phyloP scores from a whole-genome alignment of 768 basidiomycete genomes.

The Chiua virens region DNA sequence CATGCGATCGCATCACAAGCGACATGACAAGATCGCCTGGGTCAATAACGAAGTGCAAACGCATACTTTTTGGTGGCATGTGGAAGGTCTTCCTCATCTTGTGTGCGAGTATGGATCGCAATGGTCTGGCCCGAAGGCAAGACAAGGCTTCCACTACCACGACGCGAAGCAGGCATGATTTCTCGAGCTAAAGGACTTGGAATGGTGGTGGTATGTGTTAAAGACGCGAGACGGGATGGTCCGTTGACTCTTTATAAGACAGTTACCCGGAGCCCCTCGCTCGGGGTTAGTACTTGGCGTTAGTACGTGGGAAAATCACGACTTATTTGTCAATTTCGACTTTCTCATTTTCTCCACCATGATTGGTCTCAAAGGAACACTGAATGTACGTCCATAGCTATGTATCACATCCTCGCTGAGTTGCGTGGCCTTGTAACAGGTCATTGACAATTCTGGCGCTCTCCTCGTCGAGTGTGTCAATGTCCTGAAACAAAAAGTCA shows the following conservation, averaged over 20 bases:
- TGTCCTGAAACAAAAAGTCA: constrained; percentile 93
- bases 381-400: constrained; percentile 60
- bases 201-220: constrained; percentile 19
- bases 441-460: constrained; percentile 97
- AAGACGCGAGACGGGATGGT: constrained; percentile 2
- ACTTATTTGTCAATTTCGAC: constrained; percentile 11
- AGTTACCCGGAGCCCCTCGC: constrained; percentile 15
- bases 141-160: constrained; percentile 74
- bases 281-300: constrained; percentile 1
- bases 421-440: constrained; percentile 44
- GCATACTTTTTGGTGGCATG: constrained; percentile 91
- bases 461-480: constrained; percentile 95
- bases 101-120: constrained; percentile 85
- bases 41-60: not conserved
- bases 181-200: not conserved
- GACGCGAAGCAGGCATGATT: constrained; percentile 66
- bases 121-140: constrained; percentile 76
- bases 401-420: not conserved
- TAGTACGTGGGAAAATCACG: constrained; percentile 25
- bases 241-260: not conserved
- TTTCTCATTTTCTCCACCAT: constrained; percentile 40
- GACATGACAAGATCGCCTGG: too few relatives aligned
- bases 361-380: constrained; percentile 93
- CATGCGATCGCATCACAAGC: not conserved
- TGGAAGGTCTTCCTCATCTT: constrained; percentile 84